Evolutionary conservation across 192 early-diverging fungal genomes (phyloP).

Genomic region (Haplosporangium gracile): DNA sequence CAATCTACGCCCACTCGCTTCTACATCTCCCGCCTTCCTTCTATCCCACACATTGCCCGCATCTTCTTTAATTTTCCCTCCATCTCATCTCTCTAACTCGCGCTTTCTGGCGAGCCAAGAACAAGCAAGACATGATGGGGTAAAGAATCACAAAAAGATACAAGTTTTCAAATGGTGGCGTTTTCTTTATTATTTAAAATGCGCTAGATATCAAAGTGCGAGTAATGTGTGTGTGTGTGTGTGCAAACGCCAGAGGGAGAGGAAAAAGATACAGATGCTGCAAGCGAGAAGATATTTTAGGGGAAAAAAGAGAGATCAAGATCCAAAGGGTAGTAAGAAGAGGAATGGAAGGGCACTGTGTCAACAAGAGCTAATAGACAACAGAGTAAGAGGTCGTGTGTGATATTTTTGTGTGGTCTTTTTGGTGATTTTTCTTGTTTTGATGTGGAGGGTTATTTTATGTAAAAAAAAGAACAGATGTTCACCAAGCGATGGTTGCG

Average conservation of each 20-base stretch:
- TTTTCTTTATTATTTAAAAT: not conserved
- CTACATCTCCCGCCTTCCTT: too few relatives aligned
- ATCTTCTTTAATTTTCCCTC: not conserved
- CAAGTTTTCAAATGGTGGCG: not conserved
- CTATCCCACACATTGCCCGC: too few relatives aligned
- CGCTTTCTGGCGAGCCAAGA: not conserved
- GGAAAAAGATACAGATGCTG: not conserved
- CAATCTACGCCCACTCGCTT: not conserved
- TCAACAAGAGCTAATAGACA: not conserved
- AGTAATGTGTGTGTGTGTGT: not conserved
- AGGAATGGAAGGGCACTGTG: slow-evolving; percentile 9
- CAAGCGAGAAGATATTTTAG: not conserved
- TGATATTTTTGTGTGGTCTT: not conserved
- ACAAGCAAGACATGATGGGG: not conserved
- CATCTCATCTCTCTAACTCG: not conserved
- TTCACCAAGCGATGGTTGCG: not conserved
- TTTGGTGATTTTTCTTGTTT: not conserved
- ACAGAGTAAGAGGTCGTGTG: slow-evolving; percentile 1
- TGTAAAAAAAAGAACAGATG: not conserved
- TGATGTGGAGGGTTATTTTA: not conserved
- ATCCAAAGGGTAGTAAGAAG: not conserved
- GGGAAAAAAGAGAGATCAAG: not conserved
- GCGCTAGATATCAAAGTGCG: not conserved
- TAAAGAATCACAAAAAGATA: not conserved
- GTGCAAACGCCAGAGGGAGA: not conserved